These are phyloP conservation scores for Polychytrium aggregatum DNA, from an alignment of 192 early-diverging fungal genomes.

Conservation along the genomic window DNA sequence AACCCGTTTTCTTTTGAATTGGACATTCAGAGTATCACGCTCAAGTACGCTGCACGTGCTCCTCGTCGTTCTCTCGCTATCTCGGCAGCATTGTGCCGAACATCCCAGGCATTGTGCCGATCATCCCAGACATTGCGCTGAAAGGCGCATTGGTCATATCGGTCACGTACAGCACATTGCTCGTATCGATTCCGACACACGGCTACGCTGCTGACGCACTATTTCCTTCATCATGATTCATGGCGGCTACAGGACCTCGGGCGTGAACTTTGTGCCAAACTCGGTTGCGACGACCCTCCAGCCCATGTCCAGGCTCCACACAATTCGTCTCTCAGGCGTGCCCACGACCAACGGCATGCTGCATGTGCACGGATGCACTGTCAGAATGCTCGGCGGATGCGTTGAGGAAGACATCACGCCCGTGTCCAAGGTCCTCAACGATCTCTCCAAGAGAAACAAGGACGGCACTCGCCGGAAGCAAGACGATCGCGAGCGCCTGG, in stretches of 20 bases:
- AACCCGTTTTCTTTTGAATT: slow-evolving; percentile 76
- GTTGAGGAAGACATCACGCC: slow-evolving; percentile 49
- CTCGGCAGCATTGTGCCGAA: no score
- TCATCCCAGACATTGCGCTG: no score
- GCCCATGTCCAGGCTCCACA: slow-evolving; percentile 42
- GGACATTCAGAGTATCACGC: slow-evolving; percentile 52
- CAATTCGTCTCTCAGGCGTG: slow-evolving; percentile 52
- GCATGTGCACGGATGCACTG: slow-evolving; percentile 49
- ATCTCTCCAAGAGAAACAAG: slow-evolving; percentile 42
- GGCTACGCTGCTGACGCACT: neutral
- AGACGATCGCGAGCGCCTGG: slow-evolving; percentile 31
- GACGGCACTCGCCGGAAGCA: slow-evolving; percentile 23
- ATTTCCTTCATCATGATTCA: neutral
- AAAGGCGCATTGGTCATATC: no score
- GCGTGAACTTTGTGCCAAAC: slow-evolving; percentile 44
- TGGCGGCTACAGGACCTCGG: slow-evolving; percentile 35
- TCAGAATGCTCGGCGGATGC: slow-evolving; percentile 54
- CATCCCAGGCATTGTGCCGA: no score
- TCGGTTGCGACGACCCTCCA: slow-evolving; percentile 52
- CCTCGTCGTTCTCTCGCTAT: neutral
- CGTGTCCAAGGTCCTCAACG: slow-evolving; percentile 39
- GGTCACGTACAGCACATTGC: no score
- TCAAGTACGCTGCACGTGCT: slow-evolving; percentile 25
- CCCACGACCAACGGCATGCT: slow-evolving; percentile 50
- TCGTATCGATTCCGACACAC: neutral